These are phyloP conservation scores for Tolypocladium tropicale DNA, from an alignment of 2,329 filamentous ascomycete species.

Conservation along the genomic window DNA sequence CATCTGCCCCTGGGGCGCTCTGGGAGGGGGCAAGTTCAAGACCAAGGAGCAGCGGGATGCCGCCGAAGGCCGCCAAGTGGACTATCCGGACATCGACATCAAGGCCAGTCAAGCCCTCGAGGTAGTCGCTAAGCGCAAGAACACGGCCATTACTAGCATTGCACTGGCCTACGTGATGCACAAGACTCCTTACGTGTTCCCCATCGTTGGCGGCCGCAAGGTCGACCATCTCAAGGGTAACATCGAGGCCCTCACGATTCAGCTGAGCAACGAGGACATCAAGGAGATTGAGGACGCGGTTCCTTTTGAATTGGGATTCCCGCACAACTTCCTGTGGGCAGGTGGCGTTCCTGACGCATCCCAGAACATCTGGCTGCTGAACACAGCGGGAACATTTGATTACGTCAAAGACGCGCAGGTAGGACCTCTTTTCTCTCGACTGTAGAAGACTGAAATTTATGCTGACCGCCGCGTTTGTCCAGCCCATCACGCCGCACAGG, in stretches of 20 bases:
- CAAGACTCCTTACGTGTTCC: slow-evolving; percentile 63
- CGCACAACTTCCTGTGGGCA: slow-evolving; percentile 46
- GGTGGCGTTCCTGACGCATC: slow-evolving; percentile 23
- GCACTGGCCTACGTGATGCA: slow-evolving; percentile 66
- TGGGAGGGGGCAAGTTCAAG: slow-evolving; percentile 39
- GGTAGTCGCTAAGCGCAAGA: slow-evolving; percentile 36
- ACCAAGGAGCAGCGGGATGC: slow-evolving; percentile 22
- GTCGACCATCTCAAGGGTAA: slow-evolving; percentile 60
- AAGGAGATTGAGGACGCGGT: slow-evolving; percentile 52
- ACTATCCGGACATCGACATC: slow-evolving; percentile 42
- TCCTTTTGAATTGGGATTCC: slow-evolving; percentile 58
- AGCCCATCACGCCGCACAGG: slow-evolving; percentile 31
- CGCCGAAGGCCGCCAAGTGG: slow-evolving; percentile 24
- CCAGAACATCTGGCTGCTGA: slow-evolving; percentile 32
- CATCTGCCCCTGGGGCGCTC: slow-evolving; percentile 48
- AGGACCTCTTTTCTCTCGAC: not conserved
- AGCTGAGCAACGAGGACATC: slow-evolving; percentile 52
- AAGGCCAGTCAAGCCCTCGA: slow-evolving; percentile 34
- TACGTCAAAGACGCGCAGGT: slow-evolving; percentile 34
- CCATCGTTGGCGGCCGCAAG: slow-evolving; percentile 61
- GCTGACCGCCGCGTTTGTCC: not conserved
- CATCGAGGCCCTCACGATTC: slow-evolving; percentile 54
- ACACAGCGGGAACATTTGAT: slow-evolving; percentile 38
- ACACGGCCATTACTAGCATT: slow-evolving; percentile 33
- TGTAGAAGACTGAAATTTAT: too few relatives aligned